Evolutionary conservation across 176 grass and related monocot species (phyloP).

Genomic region (Pontederia crassipes): DNA sequence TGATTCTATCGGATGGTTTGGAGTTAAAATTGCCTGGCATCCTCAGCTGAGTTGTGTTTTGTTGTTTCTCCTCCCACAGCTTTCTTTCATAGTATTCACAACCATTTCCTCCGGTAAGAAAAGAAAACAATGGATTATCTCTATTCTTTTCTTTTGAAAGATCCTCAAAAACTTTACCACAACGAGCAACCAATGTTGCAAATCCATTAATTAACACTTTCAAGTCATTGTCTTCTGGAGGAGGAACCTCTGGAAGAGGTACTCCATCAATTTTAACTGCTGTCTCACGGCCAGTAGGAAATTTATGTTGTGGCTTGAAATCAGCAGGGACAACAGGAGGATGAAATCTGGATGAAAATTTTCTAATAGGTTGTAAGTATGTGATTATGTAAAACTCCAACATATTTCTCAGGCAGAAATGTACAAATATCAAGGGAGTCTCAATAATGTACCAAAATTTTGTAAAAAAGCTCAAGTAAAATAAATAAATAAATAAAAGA

Average conservation of each 20-base stretch:
- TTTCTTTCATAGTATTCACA: slow-evolving; percentile 70
- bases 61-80: slow-evolving; percentile 83
- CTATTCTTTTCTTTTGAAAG: slow-evolving; percentile 84
- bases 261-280: slow-evolving; percentile 36
- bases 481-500: slow-evolving; percentile 3
- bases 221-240: slow-evolving; percentile 71
- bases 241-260: slow-evolving; percentile 56
- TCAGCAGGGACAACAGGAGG: slow-evolving; percentile 62
- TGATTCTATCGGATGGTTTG: slow-evolving; percentile 44
- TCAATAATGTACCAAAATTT: too few species aligned
- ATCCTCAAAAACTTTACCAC: slow-evolving; percentile 93
- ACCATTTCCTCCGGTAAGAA: slow-evolving; percentile 72
- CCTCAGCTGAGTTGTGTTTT: slow-evolving; percentile 34
- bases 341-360: slow-evolving; percentile 54
- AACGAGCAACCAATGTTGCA: slow-evolving; percentile 73
- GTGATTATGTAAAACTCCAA: background rate
- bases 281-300: slow-evolving; percentile 36
- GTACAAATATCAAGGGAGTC: too few species aligned
- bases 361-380: background rate
- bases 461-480: slow-evolving; percentile 8
- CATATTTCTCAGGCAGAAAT: too few species aligned
- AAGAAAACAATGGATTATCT: slow-evolving; percentile 60
- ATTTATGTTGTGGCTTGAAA: slow-evolving; percentile 76
- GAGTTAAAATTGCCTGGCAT: slow-evolving; percentile 29
- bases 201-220: slow-evolving; percentile 72